Conservation (phyloP, 768 basidiomycete genomes). For the Amanita pallidorosea region DNA sequence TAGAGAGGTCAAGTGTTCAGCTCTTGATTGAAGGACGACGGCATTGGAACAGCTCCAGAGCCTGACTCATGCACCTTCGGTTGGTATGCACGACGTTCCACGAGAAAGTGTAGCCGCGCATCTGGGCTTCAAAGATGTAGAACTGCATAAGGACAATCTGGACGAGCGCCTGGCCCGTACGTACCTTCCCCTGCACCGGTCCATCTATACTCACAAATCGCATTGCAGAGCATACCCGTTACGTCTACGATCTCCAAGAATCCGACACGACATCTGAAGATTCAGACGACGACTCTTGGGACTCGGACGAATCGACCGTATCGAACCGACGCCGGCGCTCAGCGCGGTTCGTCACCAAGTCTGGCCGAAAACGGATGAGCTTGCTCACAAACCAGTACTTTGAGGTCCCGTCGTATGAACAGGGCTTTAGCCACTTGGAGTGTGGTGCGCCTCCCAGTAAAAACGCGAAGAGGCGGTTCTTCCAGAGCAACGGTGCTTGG, state of each 20-base stretch:
- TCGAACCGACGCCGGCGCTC: slow-evolving; percentile 12
- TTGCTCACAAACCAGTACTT: slow-evolving; percentile 50
- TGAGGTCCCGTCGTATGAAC: slow-evolving; percentile 35
- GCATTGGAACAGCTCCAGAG: slow-evolving; percentile 35
- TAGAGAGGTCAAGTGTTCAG: not conserved
- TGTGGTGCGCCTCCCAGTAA: slow-evolving; percentile 18
- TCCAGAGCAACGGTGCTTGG: slow-evolving; percentile 34
- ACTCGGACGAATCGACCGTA: slow-evolving; percentile 37
- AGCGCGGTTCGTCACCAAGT: slow-evolving; percentile 13
- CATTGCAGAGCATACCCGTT: slow-evolving; percentile 49
- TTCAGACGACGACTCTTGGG: slow-evolving; percentile 35
- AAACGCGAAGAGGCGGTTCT: slow-evolving; percentile 42
- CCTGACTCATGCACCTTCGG: slow-evolving; percentile 64
- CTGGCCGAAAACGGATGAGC: slow-evolving; percentile 50
- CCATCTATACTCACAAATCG: not conserved
- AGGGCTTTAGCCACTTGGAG: slow-evolving; percentile 30
- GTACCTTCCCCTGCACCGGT: slow-evolving; percentile 14
- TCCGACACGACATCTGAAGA: slow-evolving; percentile 35
- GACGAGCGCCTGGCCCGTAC: slow-evolving; percentile 65
- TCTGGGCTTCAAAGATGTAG: slow-evolving; percentile 45
- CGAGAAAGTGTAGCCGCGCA: slow-evolving; percentile 54
- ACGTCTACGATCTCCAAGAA: slow-evolving; percentile 51
- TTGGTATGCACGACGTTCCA: slow-evolving; percentile 78
- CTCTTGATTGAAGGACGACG: slow-evolving; percentile 14
- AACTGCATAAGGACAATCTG: slow-evolving; percentile 44